Evolutionary conservation across 768 basidiomycete genomes (phyloP), one percentile per base, ranked within the genome.

Genomic region (Mrakia blollopis): DNA sequence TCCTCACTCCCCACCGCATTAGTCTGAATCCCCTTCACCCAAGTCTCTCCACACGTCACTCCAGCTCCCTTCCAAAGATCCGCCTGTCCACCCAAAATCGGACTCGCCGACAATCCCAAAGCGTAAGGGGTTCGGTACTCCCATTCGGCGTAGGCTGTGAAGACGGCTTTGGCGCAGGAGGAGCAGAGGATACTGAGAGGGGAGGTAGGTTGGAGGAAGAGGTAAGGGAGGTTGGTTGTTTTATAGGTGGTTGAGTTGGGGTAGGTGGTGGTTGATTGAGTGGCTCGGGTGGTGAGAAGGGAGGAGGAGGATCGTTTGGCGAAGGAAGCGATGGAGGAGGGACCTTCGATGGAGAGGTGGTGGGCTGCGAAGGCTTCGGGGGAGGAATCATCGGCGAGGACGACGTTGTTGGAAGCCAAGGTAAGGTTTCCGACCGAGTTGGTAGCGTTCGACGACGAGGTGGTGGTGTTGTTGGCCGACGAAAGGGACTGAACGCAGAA

Each of bases 91-190:
- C 85, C 81, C 63, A 98, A 85, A 74, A 98, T 85, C 21, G 86
- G 82, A 81, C 90, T 91, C 80, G 87, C 86, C 76, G 79, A 72
- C 37, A 97, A 81, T 70, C 96, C 94, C 39, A 91, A 88, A 11
- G 87, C 91, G 83, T 93, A 98, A 1, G 91, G 91, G 62, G 86
- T 84, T 75, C 83, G 83, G 60, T 88, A 87, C 85, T 94, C 92
- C 83, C 88, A 95, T 75, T 85, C 83, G 83, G 92, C 89, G 87
- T 92, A 99, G 13, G 89, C 80, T 2, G 89, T 88, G 79, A 98
- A 82, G 82, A 94, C 85, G 79, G 87, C 87, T 82, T 91, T 88
- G 18, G 92, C 89, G 89, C 96, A 98, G 21, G 89, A 80, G 2
- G 87, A 89, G 89, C 96, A 98, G 62, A 97, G 89, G 32, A 83